A percentile compares a stretch with the other conserved stretches of the same genome.
Conservation (phyloP, 495 filamentous ascomycete genomes). For the Articulospora tetracladia region DNA sequence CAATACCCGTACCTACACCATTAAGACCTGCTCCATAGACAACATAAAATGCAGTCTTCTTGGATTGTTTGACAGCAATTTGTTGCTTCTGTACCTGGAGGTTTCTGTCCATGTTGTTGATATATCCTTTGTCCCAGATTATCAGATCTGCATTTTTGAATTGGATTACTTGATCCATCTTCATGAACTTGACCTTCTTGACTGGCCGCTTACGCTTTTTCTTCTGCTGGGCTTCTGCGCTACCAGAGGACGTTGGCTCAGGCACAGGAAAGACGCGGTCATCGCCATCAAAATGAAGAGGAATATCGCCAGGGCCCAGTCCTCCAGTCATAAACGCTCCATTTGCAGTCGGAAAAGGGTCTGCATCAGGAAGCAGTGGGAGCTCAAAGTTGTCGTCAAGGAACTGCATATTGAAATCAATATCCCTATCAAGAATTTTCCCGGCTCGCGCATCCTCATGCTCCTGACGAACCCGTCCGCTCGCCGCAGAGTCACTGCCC, state of each 20-base stretch:
- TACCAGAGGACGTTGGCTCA: slow-evolving; percentile 22
- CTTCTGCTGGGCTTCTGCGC: slow-evolving; percentile 18
- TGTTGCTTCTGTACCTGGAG: slow-evolving; percentile 22
- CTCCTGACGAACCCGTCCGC: slow-evolving; percentile 35
- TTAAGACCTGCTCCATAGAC: slow-evolving; percentile 52
- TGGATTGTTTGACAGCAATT: slow-evolving; percentile 38
- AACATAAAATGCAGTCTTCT: slow-evolving; percentile 52
- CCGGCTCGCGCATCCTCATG: slow-evolving; percentile 31
- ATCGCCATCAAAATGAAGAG: slow-evolving; percentile 5
- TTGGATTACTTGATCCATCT: slow-evolving; percentile 15
- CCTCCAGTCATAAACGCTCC: slow-evolving; percentile 9
- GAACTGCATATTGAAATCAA: slow-evolving; percentile 23
- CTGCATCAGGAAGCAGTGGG: slow-evolving; percentile 32
- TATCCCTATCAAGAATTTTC: slow-evolving; percentile 20
- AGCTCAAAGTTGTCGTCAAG: slow-evolving; percentile 15
- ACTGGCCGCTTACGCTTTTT: slow-evolving; percentile 8
- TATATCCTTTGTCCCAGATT: slow-evolving; percentile 23
- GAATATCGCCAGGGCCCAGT: slow-evolving; percentile 13
- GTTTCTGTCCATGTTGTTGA: slow-evolving; percentile 19
- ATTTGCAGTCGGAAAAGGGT: slow-evolving; percentile 28
- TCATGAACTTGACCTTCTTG: slow-evolving; percentile 10
- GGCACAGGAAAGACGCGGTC: slow-evolving; percentile 10
- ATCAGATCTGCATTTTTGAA: slow-evolving; percentile 17
- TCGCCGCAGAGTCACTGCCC: slow-evolving; percentile 36
- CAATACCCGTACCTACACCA: slow-evolving; percentile 49